Evolutionary conservation across 2,329 filamentous ascomycete genomes (phyloP).

Genomic region (Cercospora zeina): DNA sequence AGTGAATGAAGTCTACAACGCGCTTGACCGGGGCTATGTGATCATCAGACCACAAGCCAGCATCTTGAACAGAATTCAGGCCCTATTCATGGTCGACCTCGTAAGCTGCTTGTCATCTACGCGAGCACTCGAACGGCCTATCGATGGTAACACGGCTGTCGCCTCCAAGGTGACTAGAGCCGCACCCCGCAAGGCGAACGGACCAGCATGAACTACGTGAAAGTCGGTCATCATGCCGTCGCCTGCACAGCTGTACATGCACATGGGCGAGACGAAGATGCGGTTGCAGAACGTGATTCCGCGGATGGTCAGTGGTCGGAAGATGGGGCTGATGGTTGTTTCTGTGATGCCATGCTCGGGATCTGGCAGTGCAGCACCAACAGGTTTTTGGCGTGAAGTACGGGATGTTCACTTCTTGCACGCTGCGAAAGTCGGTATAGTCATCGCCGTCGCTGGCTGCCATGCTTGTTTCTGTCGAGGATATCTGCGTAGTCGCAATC

Average conservation of each 20-base stretch:
- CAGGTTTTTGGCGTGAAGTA: not conserved
- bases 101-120: not conserved
- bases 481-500: too few species aligned
- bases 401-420: not conserved
- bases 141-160: not conserved
- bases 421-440: not conserved
- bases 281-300: conserved; percentile 13
- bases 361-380: not conserved
- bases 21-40: not conserved
- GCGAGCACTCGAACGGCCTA: not conserved
- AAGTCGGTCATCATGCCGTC: conserved; percentile 18
- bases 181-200: not conserved
- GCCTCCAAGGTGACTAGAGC: not conserved
- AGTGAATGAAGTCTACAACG: not conserved
- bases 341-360: not conserved
- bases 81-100: not conserved
- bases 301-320: not conserved
- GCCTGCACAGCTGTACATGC: conserved; percentile 17
- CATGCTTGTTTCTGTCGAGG: not conserved
- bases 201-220: conserved; percentile 11
- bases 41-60: not conserved
- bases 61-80: not conserved
- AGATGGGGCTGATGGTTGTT: not conserved
- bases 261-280: conserved; percentile 17
- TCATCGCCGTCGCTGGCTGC: not conserved